Evolutionary conservation across 179 eudicot genomes (phyloP), one percentile per base, ranked within the genome.

Genomic region (Nepenthes alata): DNA sequence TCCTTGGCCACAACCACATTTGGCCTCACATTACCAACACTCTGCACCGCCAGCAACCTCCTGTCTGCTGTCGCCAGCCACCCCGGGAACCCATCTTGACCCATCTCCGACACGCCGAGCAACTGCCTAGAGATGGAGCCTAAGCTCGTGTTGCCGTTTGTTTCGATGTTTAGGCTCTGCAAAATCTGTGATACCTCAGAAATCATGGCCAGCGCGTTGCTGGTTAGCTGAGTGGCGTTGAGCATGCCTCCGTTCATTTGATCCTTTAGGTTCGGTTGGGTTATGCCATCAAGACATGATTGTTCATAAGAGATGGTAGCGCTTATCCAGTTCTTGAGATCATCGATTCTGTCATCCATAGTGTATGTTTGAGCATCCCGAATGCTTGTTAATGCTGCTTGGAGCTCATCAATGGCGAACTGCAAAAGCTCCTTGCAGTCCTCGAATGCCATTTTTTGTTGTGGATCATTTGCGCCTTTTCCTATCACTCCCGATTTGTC

Each of bases 1-100:
- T 85, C 89, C 66, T 83, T 70, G 2, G 88, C 85, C 1, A 83
- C 95, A 12, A 87, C 73, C 0, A 68, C 95, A 51, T 84, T 66
- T 0, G 95, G 88, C 34, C 9, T 62, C 11, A 72, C 53, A 1
- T 67, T 70, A 16, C 58, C 70, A 3, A 35, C 35, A 35, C 67
- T 61, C 10, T 58, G 64, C 8, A 64, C 60, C 11, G 49, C 55
- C 6, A 87, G 52, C 12, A 87, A 55, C 67, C 70, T 80, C 39
- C 94, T 58, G 62, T 84, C 85, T 1, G 58, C 73, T 3, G 8
- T 58, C 0, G 85, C 62, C 8, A 88, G 5, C 96, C 96, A 88
- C 2, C 57, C 6, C 0, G 95, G 96, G 58, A 41, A 76, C 0
- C 74, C 73, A 12, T 68, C 54, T 1, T 59, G 69, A 1, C 63